Evolutionary conservation across 1,284 basidiomycete species (phyloP).

Genomic region (Pyrrhoderma noxium): DNA sequence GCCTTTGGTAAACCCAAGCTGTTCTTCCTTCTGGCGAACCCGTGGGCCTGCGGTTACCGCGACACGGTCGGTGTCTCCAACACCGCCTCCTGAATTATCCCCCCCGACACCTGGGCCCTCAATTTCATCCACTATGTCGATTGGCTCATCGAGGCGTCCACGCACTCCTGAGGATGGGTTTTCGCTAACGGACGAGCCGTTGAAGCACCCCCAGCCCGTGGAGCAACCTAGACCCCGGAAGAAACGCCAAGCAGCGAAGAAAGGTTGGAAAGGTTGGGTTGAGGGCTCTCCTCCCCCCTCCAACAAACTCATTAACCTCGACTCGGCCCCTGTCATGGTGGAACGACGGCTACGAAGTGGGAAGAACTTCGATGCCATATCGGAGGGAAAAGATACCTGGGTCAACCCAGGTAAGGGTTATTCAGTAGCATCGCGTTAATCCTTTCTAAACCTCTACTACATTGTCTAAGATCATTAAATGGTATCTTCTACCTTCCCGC

Average conservation of each 20-base stretch:
- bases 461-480: slow-evolving; percentile 6
- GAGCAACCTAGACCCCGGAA: slow-evolving; percentile 35
- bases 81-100: slow-evolving; percentile 60
- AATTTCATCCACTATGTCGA: slow-evolving; percentile 61
- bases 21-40: slow-evolving; percentile 52
- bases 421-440: slow-evolving; percentile 15
- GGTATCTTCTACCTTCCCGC: slow-evolving; percentile 1
- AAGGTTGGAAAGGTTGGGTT: slow-evolving; percentile 84
- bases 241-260: slow-evolving; percentile 63
- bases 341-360: slow-evolving; percentile 70
- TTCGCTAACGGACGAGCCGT: slow-evolving; percentile 30
- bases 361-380: slow-evolving; percentile 73
- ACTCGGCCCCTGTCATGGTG: slow-evolving; percentile 49
- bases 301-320: slow-evolving; percentile 71
- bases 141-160: slow-evolving; percentile 70
- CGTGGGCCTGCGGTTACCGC: slow-evolving; percentile 62
- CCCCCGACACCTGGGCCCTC: slow-evolving; percentile 67
- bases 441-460: slow-evolving; percentile 17
- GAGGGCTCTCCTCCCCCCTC: slow-evolving; percentile 74
- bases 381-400: slow-evolving; percentile 47
- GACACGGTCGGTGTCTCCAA: slow-evolving; percentile 61
- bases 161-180: slow-evolving; percentile 49
- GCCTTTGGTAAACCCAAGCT: slow-evolving; percentile 27
- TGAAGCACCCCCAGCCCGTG: slow-evolving; percentile 26
- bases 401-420: slow-evolving; percentile 30